A percentile compares a stretch with the other conserved stretches of the same genome.
Evolutionary conservation across 768 basidiomycete genomes (phyloP).

Genomic region (Cystofilobasidium bisporidii): DNA sequence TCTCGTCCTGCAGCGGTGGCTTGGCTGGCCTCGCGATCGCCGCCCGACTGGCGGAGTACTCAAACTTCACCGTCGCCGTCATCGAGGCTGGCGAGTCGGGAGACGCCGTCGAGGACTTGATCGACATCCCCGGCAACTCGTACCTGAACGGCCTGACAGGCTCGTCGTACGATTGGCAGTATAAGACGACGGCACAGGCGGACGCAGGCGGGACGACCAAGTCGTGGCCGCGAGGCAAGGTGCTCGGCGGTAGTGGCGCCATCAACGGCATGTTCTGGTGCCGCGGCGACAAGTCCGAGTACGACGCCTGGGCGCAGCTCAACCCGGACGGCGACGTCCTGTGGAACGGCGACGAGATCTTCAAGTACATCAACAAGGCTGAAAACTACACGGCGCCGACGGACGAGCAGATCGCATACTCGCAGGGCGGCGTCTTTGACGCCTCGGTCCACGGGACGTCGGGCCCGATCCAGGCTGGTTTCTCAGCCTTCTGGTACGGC

Average conservation of each 20-base stretch:
- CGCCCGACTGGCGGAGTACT: constrained; percentile 21
- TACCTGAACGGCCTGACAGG: constrained; percentile 25
- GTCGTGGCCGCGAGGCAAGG: constrained; percentile 46
- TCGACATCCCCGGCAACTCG: constrained; percentile 28
- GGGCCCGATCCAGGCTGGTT: constrained; percentile 17
- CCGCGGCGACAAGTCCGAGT: constrained; percentile 35
- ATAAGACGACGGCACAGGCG: constrained; percentile 33
- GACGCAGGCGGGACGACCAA: constrained; percentile 7
- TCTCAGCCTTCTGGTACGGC: constrained; percentile 26
- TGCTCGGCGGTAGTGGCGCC: constrained; percentile 59
- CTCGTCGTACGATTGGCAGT: constrained; percentile 26
- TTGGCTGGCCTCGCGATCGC: constrained; percentile 26
- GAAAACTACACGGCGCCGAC: constrained; percentile 25
- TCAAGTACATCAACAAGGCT: constrained; percentile 29
- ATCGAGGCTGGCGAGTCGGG: constrained; percentile 26
- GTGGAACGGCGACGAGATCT: constrained; percentile 38
- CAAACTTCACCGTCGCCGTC: constrained; percentile 28
- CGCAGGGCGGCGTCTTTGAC: constrained; percentile 15
- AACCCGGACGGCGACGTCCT: constrained; percentile 33
- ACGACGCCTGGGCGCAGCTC: constrained; percentile 43
- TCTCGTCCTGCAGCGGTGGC: constrained; percentile 19
- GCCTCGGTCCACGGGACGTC: constrained; percentile 15
- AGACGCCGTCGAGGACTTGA: constrained; percentile 16
- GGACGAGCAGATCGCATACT: constrained; percentile 15
- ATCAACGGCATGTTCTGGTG: constrained; percentile 60